These are phyloP conservation scores for Irpex sp. DNA, from an alignment of 1,284 basidiomycete genomes.

Conservation along the genomic window DNA sequence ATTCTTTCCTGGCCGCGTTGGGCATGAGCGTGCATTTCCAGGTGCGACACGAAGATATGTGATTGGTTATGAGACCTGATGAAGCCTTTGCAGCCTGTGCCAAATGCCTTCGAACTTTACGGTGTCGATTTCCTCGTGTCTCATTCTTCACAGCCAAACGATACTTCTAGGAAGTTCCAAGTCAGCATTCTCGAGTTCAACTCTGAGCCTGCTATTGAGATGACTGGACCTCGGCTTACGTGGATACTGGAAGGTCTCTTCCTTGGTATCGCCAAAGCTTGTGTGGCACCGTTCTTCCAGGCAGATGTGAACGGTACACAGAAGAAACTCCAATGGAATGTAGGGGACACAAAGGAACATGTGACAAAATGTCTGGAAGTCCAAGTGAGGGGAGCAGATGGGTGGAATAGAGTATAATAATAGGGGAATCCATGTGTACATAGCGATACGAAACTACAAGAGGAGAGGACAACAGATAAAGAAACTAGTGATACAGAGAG, in stretches of 20 bases:
- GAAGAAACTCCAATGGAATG: slow-evolving; percentile 15
- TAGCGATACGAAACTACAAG: too few species aligned
- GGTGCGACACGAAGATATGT: slow-evolving; percentile 35
- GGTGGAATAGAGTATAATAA: slow-evolving; percentile 16
- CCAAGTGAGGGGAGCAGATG: slow-evolving; percentile 26
- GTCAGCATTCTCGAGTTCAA: slow-evolving; percentile 90
- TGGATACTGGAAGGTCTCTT: slow-evolving; percentile 85
- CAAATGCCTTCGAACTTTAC: slow-evolving; percentile 95
- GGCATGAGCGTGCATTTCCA: slow-evolving; percentile 88
- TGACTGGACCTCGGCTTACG: slow-evolving; percentile 82
- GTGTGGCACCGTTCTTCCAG: slow-evolving; percentile 64
- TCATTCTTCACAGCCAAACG: slow-evolving; percentile 27
- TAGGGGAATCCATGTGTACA: too few species aligned
- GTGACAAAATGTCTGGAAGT: slow-evolving; percentile 27
- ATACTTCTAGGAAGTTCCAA: slow-evolving; percentile 37
- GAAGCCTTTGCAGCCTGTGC: slow-evolving; percentile 55
- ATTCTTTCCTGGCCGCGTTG: slow-evolving; percentile 84
- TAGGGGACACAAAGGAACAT: slow-evolving; percentile 18
- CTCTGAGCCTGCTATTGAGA: slow-evolving; percentile 93
- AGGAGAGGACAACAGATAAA: too few species aligned
- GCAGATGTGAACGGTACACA: background rate
- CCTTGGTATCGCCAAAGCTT: slow-evolving; percentile 63
- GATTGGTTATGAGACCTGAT: background rate
- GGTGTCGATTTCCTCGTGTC: slow-evolving; percentile 89
- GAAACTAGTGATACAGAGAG: too few species aligned